These are phyloP conservation scores for Psilocybe cubensis DNA, from an alignment of 768 basidiomycete species.

Conservation along the genomic window DNA sequence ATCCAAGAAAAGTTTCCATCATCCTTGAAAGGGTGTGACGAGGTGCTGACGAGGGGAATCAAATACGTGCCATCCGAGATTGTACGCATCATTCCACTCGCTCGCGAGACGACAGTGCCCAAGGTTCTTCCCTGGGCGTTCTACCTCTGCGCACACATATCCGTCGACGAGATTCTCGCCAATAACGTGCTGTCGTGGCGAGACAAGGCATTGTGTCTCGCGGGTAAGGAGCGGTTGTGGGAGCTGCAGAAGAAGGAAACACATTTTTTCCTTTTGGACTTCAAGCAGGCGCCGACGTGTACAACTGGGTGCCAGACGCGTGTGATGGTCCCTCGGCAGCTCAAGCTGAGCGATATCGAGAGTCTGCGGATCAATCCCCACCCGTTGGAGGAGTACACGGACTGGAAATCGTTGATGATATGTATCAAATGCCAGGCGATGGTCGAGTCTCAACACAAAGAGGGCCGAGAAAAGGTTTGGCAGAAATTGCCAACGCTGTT, in stretches of 20 bases:
- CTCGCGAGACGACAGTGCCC: constrained; percentile 41
- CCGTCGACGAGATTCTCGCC: constrained; percentile 34
- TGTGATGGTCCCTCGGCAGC: constrained; percentile 18
- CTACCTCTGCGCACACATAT: constrained; percentile 46
- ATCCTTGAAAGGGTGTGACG: constrained; percentile 41
- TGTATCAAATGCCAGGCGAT: constrained; percentile 35
- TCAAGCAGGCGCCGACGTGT: constrained; percentile 33
- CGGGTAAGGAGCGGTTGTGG: constrained; percentile 43
- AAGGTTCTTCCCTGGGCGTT: constrained; percentile 49
- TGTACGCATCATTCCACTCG: constrained; percentile 44
- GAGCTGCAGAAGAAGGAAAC: constrained; percentile 40
- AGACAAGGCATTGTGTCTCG: constrained; percentile 44
- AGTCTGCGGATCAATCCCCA: constrained; percentile 37
- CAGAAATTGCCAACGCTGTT: constrained; percentile 38
- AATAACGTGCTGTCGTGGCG: constrained; percentile 41
- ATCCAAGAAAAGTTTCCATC: constrained; percentile 46
- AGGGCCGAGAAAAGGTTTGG: constrained; percentile 42
- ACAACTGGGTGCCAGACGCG: constrained; percentile 27
- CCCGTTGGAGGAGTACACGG: constrained; percentile 39
- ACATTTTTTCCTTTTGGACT: constrained; percentile 40
- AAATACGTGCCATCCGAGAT: constrained; percentile 40
- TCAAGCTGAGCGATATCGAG: constrained; percentile 35
- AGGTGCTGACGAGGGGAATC: constrained; percentile 37
- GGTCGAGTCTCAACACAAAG: constrained; percentile 32
- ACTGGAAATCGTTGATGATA: constrained; percentile 35